phyloP scores from a whole-genome alignment of 2,329 filamentous ascomycete genomes.

The Arthrinium phaeospermum region DNA sequence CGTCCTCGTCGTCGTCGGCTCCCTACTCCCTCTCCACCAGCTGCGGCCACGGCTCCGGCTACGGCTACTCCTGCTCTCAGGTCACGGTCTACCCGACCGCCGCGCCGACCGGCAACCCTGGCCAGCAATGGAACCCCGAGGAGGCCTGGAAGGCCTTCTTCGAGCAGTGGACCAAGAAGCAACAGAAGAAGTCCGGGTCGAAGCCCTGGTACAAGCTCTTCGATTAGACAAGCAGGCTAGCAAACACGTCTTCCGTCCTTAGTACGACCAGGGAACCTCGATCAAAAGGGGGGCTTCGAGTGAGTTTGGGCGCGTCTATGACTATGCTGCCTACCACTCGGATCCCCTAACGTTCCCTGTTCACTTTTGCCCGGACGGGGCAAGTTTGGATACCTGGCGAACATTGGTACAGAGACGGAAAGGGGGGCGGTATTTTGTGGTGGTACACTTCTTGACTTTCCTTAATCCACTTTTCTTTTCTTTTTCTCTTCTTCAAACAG shows the following conservation, averaged over 20 bases:
- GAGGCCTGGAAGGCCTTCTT: background rate
- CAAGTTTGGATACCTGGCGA: background rate
- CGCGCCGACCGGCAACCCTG: too few relatives aligned
- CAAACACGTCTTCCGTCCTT: background rate
- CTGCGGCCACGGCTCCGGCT: background rate
- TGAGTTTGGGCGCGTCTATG: background rate
- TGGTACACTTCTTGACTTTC: constrained; percentile 25
- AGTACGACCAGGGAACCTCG: background rate
- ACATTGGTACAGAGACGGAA: background rate
- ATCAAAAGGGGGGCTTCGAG: background rate
- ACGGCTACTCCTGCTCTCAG: background rate
- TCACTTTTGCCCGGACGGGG: too few relatives aligned
- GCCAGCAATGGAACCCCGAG: background rate
- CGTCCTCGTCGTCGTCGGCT: too few relatives aligned
- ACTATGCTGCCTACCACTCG: background rate
- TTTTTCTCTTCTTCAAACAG: background rate
- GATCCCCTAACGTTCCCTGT: background rate
- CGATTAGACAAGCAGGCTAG: too few relatives aligned
- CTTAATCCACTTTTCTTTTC: constrained; percentile 16
- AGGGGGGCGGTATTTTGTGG: background rate
- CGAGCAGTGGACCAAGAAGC: background rate
- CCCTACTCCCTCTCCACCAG: background rate
- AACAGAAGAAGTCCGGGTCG: background rate
- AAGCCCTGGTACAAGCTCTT: background rate
- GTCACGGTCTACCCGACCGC: background rate